Evolutionary conservation across 164 flowering plant genomes (phyloP).

Genomic region (Vitis rupestris): DNA sequence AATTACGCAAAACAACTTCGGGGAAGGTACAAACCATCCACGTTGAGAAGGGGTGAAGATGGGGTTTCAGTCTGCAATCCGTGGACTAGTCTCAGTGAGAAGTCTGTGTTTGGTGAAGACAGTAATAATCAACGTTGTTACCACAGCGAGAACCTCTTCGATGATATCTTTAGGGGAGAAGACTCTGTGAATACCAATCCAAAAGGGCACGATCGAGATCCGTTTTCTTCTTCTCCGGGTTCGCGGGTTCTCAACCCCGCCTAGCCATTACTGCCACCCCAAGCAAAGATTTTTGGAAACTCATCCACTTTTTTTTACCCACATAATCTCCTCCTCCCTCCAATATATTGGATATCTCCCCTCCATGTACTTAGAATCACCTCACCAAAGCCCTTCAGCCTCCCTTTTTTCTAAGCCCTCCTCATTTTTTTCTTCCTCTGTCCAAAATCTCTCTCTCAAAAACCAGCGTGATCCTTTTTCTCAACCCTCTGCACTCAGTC

Average conservation of each 20-base stretch:
- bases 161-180: slow-evolving; percentile 67
- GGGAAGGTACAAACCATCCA: slow-evolving; percentile 13
- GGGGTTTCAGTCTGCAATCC: slow-evolving; percentile 4
- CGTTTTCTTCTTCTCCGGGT: slow-evolving; percentile 39
- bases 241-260: slow-evolving; percentile 56
- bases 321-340: too few species aligned
- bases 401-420: too few species aligned
- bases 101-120: slow-evolving; percentile 84
- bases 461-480: too few species aligned
- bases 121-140: slow-evolving; percentile 32
- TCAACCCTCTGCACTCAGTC: too few species aligned
- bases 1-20: slow-evolving; percentile 32
- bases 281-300: slow-evolving; percentile 35
- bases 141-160: slow-evolving; percentile 53
- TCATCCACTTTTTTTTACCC: slow-evolving; percentile 12
- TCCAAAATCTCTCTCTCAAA: too few species aligned
- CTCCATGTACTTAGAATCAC: too few species aligned
- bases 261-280: slow-evolving; percentile 33
- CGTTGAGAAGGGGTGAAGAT: slow-evolving; percentile 17
- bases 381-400: too few species aligned
- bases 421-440: too few species aligned
- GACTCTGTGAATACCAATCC: slow-evolving; percentile 34
- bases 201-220: slow-evolving; percentile 25
- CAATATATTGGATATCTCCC: too few species aligned
- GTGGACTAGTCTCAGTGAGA: slow-evolving; percentile 46